A percentile compares a stretch with the other conserved stretches of the same genome.
phyloP scores from a whole-genome alignment of 352 stramenopile genomes.

The Phytophthora citrophthora region DNA sequence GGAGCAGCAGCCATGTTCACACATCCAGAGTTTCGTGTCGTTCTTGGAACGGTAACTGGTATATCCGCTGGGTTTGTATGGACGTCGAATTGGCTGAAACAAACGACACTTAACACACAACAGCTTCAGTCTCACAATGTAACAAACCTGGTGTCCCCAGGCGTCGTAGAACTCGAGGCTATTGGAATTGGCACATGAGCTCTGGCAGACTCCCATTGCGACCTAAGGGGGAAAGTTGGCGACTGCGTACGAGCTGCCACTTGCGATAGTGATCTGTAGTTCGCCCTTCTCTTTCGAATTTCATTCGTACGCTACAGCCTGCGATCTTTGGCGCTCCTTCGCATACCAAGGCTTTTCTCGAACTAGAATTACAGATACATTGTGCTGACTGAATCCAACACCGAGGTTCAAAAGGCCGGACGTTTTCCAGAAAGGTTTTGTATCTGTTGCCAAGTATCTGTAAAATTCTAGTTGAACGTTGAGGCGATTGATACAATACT shows the following conservation, averaged over 20 bases:
- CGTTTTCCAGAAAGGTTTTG: too few relatives aligned
- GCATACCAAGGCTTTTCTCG: conserved; percentile 7
- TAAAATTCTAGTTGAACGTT: conserved; percentile 1
- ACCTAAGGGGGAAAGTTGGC: conserved; percentile 1
- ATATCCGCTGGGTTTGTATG: conserved; percentile 22
- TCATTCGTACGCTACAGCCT: conserved; percentile 20
- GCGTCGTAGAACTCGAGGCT: conserved; percentile 77
- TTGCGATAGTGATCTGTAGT: conserved; percentile 19
- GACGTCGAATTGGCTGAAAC: conserved; percentile 22
- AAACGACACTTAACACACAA: background rate
- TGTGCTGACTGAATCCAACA: too few relatives aligned
- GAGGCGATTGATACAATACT: background rate
- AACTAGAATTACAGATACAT: background rate
- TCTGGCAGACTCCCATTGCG: conserved; percentile 65
- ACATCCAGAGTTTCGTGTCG: conserved; percentile 63
- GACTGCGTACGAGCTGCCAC: conserved; percentile 16
- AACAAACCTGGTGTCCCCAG: conserved; percentile 50
- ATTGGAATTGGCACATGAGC: conserved; percentile 48
- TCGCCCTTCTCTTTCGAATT: conserved; percentile 22
- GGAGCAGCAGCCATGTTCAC: conserved; percentile 67
- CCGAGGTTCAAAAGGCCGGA: too few relatives aligned
- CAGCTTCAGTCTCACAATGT: background rate
- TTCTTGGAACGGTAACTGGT: conserved; percentile 18
- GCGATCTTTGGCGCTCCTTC: conserved; percentile 23
- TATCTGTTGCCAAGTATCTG: background rate